Evolutionary conservation across 2,329 filamentous ascomycete genomes (phyloP), one percentile per base, ranked within the genome.

Genomic region (Sclerotinia trifoliorum): DNA sequence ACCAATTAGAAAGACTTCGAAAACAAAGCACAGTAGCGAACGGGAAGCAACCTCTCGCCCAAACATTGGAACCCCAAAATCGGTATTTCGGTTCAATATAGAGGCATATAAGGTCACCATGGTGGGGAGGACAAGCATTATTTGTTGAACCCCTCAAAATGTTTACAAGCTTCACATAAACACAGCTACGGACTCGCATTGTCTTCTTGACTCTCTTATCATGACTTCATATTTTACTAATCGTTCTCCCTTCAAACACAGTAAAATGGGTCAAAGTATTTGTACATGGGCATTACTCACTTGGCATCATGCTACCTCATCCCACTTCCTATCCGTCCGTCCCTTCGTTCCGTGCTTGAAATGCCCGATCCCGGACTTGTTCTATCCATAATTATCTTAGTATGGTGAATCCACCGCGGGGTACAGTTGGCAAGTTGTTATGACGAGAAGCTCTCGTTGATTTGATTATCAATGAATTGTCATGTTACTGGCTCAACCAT

Each of bases 381-480:
- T 55, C 62, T 65, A 32, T 65, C 57, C 57, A 61, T 32, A 60
- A 60, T n/a, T n/a, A 32, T 60, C 10, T 48, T 60, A 32, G 24
- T n/a, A 24, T 61, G 21, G 57, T 17, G 44, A 61, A 61, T 49
- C 44, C 39, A 56, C 24, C 62, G 62, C 51, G 51, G 62, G 62
- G 62, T 35, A 35, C 35, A 24, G 42, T 60, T 46, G 39, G 54
- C 13, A 24, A 39, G 54, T 64, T 26, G 15, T 19, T 17, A 65
- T 26, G 29, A 46, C 49, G 63, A 60, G 39, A 15, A 42, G 64
- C 64, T 51, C 19, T 60, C 42, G 29, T 42, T 51, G 54, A 56
- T 66, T 46, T 7, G 44, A 66, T 66, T 66, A 51, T 48, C 52
- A 66, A 66, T 58, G n/a, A 52, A 35, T 26, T 13, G 7, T 26